These are phyloP conservation scores for Leptosphaerulina australis DNA, from an alignment of 2,329 filamentous ascomycete genomes.

Conservation along the genomic window DNA sequence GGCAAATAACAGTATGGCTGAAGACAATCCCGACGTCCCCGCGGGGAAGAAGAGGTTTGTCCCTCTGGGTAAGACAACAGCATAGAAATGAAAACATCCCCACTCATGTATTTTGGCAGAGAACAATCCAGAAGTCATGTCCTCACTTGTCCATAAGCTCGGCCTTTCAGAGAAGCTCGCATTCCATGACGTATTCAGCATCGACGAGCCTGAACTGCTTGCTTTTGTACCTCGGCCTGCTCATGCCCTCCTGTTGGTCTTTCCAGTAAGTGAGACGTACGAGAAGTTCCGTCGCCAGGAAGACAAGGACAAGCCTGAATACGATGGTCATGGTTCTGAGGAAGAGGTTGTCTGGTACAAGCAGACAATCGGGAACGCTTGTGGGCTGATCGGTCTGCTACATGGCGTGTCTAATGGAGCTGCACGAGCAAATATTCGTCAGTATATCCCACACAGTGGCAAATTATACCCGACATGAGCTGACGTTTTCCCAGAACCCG, in stretches of 20 bases:
- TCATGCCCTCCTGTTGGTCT: constrained; percentile 87
- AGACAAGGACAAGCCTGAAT: constrained; percentile 68
- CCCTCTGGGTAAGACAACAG: constrained; percentile 41
- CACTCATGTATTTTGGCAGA: constrained; percentile 49
- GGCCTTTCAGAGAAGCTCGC: constrained; percentile 78
- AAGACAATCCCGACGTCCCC: constrained; percentile 41
- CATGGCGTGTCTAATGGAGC: constrained; percentile 84
- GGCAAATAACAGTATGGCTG: constrained; percentile 33
- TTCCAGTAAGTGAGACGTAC: constrained; percentile 81
- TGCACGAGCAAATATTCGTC: constrained; percentile 57
- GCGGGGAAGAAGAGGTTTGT: constrained; percentile 45
- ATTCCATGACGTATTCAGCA: constrained; percentile 90
- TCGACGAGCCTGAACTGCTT: constrained; percentile 83
- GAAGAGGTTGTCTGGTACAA: constrained; percentile 93
- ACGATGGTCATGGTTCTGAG: constrained; percentile 67
- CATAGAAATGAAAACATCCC: background rate
- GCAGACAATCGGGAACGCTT: constrained; percentile 94
- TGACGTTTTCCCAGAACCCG: constrained; percentile 46
- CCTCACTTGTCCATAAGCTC: constrained; percentile 78
- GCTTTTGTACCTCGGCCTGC: constrained; percentile 87
- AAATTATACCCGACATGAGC: background rate
- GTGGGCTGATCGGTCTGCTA: constrained; percentile 86
- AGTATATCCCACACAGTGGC: constrained; percentile 9
- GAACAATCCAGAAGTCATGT: constrained; percentile 92
- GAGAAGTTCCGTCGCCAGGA: constrained; percentile 76